Evolutionary conservation across 139 green algal genomes (phyloP), one percentile per base, ranked within the genome.

Genomic region (Chlamydomonas sp.): DNA sequence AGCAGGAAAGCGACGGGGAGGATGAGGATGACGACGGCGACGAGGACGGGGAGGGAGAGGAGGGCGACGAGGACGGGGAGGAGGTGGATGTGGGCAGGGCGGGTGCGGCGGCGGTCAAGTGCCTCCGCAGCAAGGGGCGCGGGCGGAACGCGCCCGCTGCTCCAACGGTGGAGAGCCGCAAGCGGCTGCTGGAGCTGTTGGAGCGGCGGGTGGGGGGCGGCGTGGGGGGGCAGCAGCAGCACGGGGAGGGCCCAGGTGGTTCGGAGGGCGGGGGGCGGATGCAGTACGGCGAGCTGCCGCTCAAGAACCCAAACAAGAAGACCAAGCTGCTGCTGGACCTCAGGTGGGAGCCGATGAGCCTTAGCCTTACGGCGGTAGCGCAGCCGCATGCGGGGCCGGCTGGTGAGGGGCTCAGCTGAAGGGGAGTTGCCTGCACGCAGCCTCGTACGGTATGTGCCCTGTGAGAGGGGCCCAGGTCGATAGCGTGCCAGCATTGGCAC

Each of bases 221-320:
- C 15, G n/a, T 14, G 59, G 82, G 20, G n/a, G 71, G n/a, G 31
- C 31, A 49, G 31, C 31, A 49, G 31, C 31, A 49, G 31, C 31
- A 49, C 16, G 75, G 17, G 14, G 57, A 12, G 9, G 78, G 62
- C 7, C 12, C 18, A 3, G 77, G 77, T 9, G 77, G 17, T 57
- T 10, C 49, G 5, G 59, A 60, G 14, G 82, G 63, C 49, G 75
- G 9, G 10, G n/a, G 4, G 31, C 82, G 71, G 20, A 5, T 72
- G 71, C n/a, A 49, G 82, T 86, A 86, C 71, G 71, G 72, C 71
- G 69, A 79, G 2, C 73, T 88, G 57, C 83, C 63, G 31, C 16
- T 57, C 69, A 88, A 88, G 83, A 88, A 88, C 73, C 49, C 83
- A 8, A 77, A 67, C 74, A 81, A 81, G 63, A 88, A 88, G 83